A percentile compares a stretch with the other conserved stretches of the same genome.
Conservation (phyloP, 2,329 filamentous ascomycete genomes). For the Dothiorella sarmentorum region DNA sequence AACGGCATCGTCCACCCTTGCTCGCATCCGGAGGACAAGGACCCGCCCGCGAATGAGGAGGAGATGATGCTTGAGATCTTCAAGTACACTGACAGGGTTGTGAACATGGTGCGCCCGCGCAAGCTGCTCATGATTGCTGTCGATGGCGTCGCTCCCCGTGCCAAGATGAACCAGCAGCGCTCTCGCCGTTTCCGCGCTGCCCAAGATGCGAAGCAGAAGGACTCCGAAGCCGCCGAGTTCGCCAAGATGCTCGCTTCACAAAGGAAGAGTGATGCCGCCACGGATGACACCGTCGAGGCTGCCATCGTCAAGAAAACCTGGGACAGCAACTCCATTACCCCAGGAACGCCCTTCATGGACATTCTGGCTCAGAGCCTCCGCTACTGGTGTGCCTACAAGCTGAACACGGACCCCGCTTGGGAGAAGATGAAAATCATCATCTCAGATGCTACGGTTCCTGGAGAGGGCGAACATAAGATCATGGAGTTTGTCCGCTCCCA, state of each 20-base stretch:
- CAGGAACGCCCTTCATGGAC: slow-evolving; percentile 98
- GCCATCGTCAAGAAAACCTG: slow-evolving; percentile 80
- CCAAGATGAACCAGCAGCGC: slow-evolving; percentile 99
- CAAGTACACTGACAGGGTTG: slow-evolving; percentile 95
- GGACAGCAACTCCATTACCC: slow-evolving; percentile 85
- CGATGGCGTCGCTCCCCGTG: slow-evolving; percentile 92
- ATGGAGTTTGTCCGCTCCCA: slow-evolving; percentile 98
- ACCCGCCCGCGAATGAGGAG: slow-evolving; percentile 87
- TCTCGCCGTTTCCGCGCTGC: slow-evolving; percentile 92
- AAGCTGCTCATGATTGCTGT: slow-evolving; percentile 98
- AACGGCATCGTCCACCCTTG: slow-evolving; percentile 99
- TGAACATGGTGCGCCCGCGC: slow-evolving; percentile 96
- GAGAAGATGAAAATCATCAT: slow-evolving; percentile 91
- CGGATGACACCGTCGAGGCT: slow-evolving; percentile 60
- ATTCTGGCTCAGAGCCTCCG: slow-evolving; percentile 84
- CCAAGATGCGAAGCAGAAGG: slow-evolving; percentile 91
- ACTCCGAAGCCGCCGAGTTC: slow-evolving; percentile 84
- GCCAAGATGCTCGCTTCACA: slow-evolving; percentile 69
- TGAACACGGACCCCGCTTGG: slow-evolving; percentile 96
- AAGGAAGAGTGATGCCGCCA: slow-evolving; percentile 55
- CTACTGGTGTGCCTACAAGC: slow-evolving; percentile 97
- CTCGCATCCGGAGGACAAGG: slow-evolving; percentile 91
- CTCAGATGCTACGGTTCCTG: slow-evolving; percentile 94
- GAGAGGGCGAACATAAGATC: slow-evolving; percentile 98
- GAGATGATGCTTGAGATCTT: slow-evolving; percentile 99